Evolutionary conservation across 1,284 basidiomycete species (phyloP), one percentile per base, ranked within the genome.

Genomic region (Rhodotorula sp.): DNA sequence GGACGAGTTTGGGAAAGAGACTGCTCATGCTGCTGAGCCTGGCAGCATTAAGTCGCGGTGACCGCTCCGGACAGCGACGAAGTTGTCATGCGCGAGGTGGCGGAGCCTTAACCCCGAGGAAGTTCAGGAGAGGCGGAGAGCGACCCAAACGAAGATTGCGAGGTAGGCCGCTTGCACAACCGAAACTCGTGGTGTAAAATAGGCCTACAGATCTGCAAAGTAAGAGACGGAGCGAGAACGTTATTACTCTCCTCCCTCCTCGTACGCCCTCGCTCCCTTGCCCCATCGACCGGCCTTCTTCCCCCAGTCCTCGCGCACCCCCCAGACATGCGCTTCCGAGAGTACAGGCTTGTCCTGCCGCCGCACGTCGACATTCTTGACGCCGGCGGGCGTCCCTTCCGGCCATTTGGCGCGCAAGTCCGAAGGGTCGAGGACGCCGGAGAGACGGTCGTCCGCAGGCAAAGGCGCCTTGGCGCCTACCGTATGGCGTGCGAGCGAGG

Each of bases 281-380:
- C 83, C 83, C 83, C 83, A 84, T 46, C 76, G 66, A 0, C 83
- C 83, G 0, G 82, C 82, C 48, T 80, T 81, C 58, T 79, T 76
- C 0, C 84, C 84, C 84, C 84, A 85, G 68, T 84, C 83, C 55
- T 84, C 82, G 59, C 79, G 76, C 79, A 69, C 62, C 5, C 71
- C 71, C 71, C 71, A 73, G 9, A 70, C 47, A 48, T 73, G 71
- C 20, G 56, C 57, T 27, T 67, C 66, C 10, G 19, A 22, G 29
- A 73, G 24, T 3, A 55, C 58, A 0, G 71, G 68, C 48, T 34
- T 67, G 20, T 55, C 66, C 0, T 39, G 47, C 29, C 30, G 22
- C 34, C 64, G 49, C 20, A 70, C 64, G 8, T 72, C 62, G 10
- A 72, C 63, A 46, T 72, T 63, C 30, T 44, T 56, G 15, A 54